Conservation (phyloP, 2,329 filamentous ascomycete genomes). For the Diaporthe sp. region DNA sequence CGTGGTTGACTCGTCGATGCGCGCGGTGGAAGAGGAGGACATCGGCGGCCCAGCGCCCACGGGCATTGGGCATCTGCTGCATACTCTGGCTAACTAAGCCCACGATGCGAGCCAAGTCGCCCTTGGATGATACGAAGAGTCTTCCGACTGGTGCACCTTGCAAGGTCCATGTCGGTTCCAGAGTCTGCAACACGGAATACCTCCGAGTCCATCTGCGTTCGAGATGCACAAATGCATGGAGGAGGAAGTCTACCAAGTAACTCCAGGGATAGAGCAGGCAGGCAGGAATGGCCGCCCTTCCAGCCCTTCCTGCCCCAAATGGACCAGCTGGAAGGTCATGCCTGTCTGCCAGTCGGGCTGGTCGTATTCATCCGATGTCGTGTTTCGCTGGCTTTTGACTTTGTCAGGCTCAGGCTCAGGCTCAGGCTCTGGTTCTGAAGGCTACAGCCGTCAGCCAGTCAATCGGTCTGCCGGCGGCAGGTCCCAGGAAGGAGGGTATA, state of each 20-base stretch:
- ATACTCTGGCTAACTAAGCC: neutral
- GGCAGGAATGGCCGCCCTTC: neutral
- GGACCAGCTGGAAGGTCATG: neutral
- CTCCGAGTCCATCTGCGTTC: neutral
- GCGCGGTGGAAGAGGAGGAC: neutral
- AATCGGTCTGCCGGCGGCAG: neutral
- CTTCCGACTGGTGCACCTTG: constrained; percentile 23
- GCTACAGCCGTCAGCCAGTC: neutral
- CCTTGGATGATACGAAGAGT: constrained; percentile 23
- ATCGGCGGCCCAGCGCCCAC: constrained; percentile 16
- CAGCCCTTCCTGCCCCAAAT: too few species aligned
- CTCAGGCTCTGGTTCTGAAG: neutral
- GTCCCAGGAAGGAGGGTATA: constrained; percentile 32
- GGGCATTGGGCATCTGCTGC: constrained; percentile 10
- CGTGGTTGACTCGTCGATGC: constrained; percentile 25
- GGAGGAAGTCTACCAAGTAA: neutral
- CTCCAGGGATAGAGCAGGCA: neutral
- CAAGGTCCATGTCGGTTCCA: constrained; percentile 26
- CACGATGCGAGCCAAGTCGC: constrained; percentile 20
- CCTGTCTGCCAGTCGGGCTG: constrained; percentile 5
- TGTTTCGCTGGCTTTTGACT: constrained; percentile 15
- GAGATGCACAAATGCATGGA: neutral
- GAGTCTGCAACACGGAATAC: constrained; percentile 1
- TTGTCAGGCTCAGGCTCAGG: neutral
- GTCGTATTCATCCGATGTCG: constrained; percentile 20